A percentile compares a stretch with the other conserved stretches of the same genome.
Evolutionary conservation across 2,329 filamentous ascomycete genomes (phyloP).

Genomic region (Sporothrix variecibatus): DNA sequence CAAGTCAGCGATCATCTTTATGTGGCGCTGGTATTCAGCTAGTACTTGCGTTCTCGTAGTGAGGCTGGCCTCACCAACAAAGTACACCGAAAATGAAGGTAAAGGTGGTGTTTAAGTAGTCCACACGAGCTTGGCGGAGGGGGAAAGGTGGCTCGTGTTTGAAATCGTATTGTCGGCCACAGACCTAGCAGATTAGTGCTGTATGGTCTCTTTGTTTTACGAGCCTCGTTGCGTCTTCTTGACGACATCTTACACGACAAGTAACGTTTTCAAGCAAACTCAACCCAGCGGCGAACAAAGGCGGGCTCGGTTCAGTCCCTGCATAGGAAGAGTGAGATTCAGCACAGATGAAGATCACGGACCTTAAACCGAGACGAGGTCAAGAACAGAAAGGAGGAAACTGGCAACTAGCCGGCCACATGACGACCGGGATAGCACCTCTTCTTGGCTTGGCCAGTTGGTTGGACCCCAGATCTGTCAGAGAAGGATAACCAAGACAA

Average conservation of each 20-base stretch:
- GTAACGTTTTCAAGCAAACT: neutral
- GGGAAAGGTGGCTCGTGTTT: neutral
- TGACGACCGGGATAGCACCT: neutral
- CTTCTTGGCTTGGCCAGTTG: neutral
- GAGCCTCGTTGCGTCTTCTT: neutral
- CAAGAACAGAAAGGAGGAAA: neutral
- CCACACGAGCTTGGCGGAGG: slow-evolving; percentile 2
- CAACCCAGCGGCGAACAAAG: neutral
- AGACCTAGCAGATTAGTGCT: neutral
- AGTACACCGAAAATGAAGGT: neutral
- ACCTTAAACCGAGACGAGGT: neutral
- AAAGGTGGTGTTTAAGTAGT: neutral
- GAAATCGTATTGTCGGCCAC: slow-evolving; percentile 4
- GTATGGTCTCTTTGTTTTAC: neutral
- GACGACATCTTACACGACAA: neutral
- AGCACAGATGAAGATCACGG: neutral
- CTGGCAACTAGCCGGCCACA: neutral
- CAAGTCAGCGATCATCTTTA: neutral
- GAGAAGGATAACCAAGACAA: neutral
- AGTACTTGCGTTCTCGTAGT: neutral
- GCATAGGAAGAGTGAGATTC: neutral
- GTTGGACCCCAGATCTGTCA: neutral
- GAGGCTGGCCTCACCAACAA: neutral
- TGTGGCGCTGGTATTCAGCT: neutral
- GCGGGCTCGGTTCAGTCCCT: neutral